Percentiles rank a stretch among this genome's conserved stretches.
These are phyloP conservation scores for Kuraishia ogatae DNA, from an alignment of 805 yeast genomes.

Conservation along the genomic window DNA sequence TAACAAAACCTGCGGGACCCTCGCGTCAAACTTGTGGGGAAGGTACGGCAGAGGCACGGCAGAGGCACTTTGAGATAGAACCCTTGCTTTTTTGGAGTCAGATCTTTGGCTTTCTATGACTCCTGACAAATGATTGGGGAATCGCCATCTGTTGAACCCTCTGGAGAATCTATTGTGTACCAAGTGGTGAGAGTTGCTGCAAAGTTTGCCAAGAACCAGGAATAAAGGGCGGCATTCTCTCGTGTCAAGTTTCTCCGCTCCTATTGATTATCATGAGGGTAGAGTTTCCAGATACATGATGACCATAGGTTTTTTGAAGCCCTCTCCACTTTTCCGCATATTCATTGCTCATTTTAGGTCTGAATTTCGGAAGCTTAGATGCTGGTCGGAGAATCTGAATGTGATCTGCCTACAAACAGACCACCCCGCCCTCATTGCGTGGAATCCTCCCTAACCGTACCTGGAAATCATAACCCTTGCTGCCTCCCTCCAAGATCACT, in stretches of 20 bases:
- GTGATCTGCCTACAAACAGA: neutral
- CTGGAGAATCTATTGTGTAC: neutral
- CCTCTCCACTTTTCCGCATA: neutral
- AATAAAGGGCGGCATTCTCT: neutral
- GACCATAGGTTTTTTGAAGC: neutral
- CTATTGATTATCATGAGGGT: neutral
- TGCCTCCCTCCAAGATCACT: neutral
- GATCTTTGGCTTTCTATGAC: neutral
- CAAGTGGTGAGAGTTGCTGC: neutral
- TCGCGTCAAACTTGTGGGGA: neutral
- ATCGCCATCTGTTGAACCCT: neutral
- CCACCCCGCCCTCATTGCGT: neutral
- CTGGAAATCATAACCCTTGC: neutral
- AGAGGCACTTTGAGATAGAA: neutral
- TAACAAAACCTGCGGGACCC: neutral
- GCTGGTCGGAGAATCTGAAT: neutral
- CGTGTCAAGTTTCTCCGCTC: neutral
- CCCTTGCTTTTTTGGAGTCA: neutral
- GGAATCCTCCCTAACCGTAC: neutral
- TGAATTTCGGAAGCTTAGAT: neutral
- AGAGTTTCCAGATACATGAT: neutral
- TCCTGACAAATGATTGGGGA: neutral
- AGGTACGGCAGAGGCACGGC: neutral
- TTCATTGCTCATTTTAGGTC: neutral
- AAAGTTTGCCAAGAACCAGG: neutral